Evolutionary conservation across 805 yeast species (phyloP), one percentile per base, ranked within the genome.

Genomic region (Myxozyma geophila): DNA sequence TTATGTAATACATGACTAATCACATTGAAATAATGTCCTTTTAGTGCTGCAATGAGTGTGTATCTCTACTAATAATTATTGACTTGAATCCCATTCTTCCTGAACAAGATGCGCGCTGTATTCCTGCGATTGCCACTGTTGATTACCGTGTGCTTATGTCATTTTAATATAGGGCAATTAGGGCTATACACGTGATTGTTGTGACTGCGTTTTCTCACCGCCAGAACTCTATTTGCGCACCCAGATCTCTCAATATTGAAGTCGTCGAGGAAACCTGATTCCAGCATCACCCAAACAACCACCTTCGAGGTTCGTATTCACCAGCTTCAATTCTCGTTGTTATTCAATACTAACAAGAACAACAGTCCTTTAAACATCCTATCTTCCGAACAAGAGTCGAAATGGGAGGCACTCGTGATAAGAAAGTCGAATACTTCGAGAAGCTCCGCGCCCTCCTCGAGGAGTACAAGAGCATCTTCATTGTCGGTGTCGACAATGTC

Each of bases 391-490:
- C 57, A 54, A 74, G 82, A 88, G 90, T 90, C 92, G 98, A 92
- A 89, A 95, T 95, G 99, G 99, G 98, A 92, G 98, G 98, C 85
- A 81, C 89, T 84, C 93, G 97, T 85, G 98, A 91, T 79, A 93
- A 92, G 87, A 95, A 95, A 83, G 87, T 78, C 79, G 96, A 90
- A 82, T 95, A 95, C 88, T 95, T 95, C 85, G 76, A 86, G 80
- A 95, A 91, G 84, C 90, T 95, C 82, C 92, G 95, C 87, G 89
- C 87, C 81, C 87, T 92, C 80, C 86, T 95, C 79, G 96, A 90
- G 63, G 96, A 92, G 82, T 91, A 89, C 96, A 90, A 90, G 87
- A 92, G 98, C 74, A 86, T 93, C 86, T 95, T 95, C 93, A 82
- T 95, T 75, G 98, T 95, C 79, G 98, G 98, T 83, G 98, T 95